These are phyloP conservation scores for Paraphysoderma sedebokerense DNA, from an alignment of 371 early-diverging fungal genomes.

Conservation along the genomic window DNA sequence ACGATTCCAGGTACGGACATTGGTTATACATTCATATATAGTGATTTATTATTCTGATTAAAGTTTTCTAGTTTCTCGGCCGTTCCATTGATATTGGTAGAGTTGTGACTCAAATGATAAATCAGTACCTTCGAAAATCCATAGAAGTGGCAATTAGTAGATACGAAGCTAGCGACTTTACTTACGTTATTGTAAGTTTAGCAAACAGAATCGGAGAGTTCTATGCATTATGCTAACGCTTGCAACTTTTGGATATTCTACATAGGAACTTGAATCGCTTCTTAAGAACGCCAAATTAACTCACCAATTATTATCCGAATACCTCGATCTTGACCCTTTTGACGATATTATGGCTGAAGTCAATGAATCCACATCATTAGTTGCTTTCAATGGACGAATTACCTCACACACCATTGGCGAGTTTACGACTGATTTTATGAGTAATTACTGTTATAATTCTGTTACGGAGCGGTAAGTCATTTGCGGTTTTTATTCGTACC, in stretches of 20 bases:
- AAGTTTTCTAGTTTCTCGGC: slow-evolving; percentile 17
- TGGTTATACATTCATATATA: too few relatives aligned
- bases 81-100: slow-evolving; percentile 13
- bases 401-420: slow-evolving; percentile 16
- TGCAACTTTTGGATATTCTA: slow-evolving; percentile 4
- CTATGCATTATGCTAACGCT: slow-evolving; percentile 2
- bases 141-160: slow-evolving; percentile 18
- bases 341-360: slow-evolving; percentile 21
- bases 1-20: not conserved
- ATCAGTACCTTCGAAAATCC: slow-evolving; percentile 15
- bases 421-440: slow-evolving; percentile 15
- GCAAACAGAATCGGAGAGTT: too few relatives aligned
- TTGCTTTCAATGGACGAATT: slow-evolving; percentile 16
- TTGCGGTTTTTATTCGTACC: too few relatives aligned
- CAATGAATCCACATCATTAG: slow-evolving; percentile 12
- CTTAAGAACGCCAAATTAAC: slow-evolving; percentile 10
- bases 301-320: slow-evolving; percentile 10
- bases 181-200: slow-evolving; percentile 12
- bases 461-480: slow-evolving; percentile 17
- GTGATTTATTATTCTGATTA: not conserved
- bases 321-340: slow-evolving; percentile 15
- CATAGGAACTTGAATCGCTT: slow-evolving; percentile 20
- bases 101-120: slow-evolving; percentile 13
- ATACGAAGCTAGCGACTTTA: slow-evolving; percentile 18
- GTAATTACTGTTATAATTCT: slow-evolving; percentile 17